phyloP scores from a whole-genome alignment of 1,284 basidiomycete species.

The Erythrobasidium hasegawianum region DNA sequence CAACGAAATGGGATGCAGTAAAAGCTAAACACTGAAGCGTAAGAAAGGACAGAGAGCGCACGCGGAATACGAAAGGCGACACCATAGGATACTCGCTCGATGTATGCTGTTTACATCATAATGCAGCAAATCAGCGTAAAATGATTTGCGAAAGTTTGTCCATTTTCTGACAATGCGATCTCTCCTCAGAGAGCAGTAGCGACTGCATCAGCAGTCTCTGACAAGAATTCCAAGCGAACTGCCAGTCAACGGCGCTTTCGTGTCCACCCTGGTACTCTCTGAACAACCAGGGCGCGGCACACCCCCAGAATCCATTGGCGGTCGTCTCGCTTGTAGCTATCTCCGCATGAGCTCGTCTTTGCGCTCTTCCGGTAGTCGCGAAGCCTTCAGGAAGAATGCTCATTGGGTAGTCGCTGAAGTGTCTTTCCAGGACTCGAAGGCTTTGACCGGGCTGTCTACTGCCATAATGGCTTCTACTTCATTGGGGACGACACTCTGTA shows the following conservation, averaged over 20 bases:
- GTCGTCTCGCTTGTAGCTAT: conserved; percentile 36
- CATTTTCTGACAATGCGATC: conserved; percentile 23
- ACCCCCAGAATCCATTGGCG: conserved; percentile 30
- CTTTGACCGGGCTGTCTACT: conserved; percentile 10
- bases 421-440: conserved; percentile 19
- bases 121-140: background rate
- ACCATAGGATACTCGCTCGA: conserved; percentile 44
- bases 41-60: conserved; percentile 32
- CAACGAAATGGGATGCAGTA: too few relatives aligned
- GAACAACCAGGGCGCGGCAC: conserved; percentile 22
- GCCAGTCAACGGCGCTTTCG: conserved; percentile 30
- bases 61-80: conserved; percentile 41
- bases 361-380: conserved; percentile 29
- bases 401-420: conserved; percentile 20
- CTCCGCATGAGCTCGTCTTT: conserved; percentile 34
- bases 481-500: conserved; percentile 7
- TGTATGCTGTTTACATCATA: conserved; percentile 27
- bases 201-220: conserved; percentile 33
- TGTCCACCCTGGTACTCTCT: background rate
- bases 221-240: conserved; percentile 16
- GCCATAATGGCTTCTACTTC: background rate
- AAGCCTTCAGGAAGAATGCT: conserved; percentile 38
- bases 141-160: conserved; percentile 12
- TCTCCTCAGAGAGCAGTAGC: conserved; percentile 36
- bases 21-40: too few relatives aligned